Evolutionary conservation across 306 rosid genomes (phyloP), one percentile per base, ranked within the genome.

Genomic region (Pueraria montana): DNA sequence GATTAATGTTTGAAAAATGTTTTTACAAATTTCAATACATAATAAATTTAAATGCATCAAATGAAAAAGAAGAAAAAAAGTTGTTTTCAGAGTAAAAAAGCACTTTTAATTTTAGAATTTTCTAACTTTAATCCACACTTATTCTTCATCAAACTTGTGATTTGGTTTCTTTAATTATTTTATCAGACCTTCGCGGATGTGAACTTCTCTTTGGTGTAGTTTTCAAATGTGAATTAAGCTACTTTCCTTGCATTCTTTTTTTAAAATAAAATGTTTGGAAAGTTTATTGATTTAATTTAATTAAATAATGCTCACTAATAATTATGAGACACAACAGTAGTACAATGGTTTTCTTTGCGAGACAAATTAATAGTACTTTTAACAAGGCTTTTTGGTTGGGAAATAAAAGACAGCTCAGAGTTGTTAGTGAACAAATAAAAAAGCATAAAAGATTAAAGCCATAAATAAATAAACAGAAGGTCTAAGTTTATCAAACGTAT

Each of bases 291-390:
- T 38, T 45, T 40, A 40, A 40, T 40, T 40, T 8, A 40, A 43
- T 43, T 11, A 43, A 10, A 43, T 43, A 43, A 36, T 38, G 42
- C 42, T 38, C 11, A 56, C 55, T 42, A 21, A 59, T 42, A 21
- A 59, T 24, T 59, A 40, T 21, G 69, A 9, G 43, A 27, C 32
- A 70, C 38, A 27, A 72, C 32, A 38, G 40, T 32, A 38, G 43
- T 38, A 38, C 43, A 14, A 21, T 68, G 5, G 3, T 67, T 17
- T 16, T 20, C 27, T 20, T 38, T 67, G 13, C 11, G 7, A 11
- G 52, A 40, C 74, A 67, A 40, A 43, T 69, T 43, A 68, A 69
- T 43, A 11, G 63, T 56, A n/a, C 74, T 20, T 67, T 67, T 43
- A 8, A 21, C 12, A 20, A 2, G n/a, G n/a, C 2, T 11, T 21